Evolutionary conservation across 73 alveolate species (phyloP), one percentile per base, ranked within the genome.

Genomic region (Blepharisma japonicum): DNA sequence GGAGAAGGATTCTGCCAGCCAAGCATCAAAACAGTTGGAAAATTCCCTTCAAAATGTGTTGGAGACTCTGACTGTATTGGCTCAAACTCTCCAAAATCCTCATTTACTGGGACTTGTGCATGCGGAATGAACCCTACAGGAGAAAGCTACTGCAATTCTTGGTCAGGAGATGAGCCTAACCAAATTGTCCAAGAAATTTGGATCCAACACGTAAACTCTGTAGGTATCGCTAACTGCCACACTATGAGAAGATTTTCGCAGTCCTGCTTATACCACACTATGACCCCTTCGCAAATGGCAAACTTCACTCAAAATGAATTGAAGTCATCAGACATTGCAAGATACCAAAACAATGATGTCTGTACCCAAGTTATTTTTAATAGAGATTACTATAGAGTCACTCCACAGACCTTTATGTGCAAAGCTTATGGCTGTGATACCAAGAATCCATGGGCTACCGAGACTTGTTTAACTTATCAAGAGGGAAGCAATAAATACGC

Each of bases 391-490:
- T 61, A 14, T 61, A 25, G 23, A 14, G 49, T 18, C 18, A 9
- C 49, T 18, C 74, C 74, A 18, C 47, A n/a, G 14, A 1, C 39
- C 46, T 61, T 18, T 61, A 11, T 8, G 39, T 61, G 74, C 47
- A n/a, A 61, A 25, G 47, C 39, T 25, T 61, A 61, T 25, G 74
- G 74, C 47, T 61, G 74, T 61, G 74, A n/a, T 18, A 14, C n/a
- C 4, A 18, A 14, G 21, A 18, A 18, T 2, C 27, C 27, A 14
- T 61, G 74, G 74, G 47, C 38, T 2, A 39, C 50, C 2, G 47
- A 25, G 14, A 61, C 74, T 25, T 61, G 74, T 25, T 0, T 61
- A 1, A 61, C 74, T 25, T 61, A 20, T 25, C 14, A 14, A 9
- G 49, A 61, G 23, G 74, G 74, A 61, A 61, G 47, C 11, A 61